phyloP scores from a whole-genome alignment of 1,284 basidiomycete species.

The Cystobasidiaceae sp. region DNA sequence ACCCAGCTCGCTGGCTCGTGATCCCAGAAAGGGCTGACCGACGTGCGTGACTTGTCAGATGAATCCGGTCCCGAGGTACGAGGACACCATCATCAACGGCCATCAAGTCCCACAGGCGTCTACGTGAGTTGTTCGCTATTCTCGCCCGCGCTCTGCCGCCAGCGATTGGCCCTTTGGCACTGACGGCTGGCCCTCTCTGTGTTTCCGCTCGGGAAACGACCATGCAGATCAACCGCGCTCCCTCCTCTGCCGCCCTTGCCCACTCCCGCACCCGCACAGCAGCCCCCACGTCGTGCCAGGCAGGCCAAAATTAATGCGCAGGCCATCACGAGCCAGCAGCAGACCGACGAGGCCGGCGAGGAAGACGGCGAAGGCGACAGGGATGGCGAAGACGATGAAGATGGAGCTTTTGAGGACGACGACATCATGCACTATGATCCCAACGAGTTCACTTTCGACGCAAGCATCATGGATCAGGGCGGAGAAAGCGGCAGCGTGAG shows the following conservation, averaged over 20 bases:
- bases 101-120: conserved; percentile 7
- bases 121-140: conserved; percentile 7
- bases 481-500: conserved; percentile 10
- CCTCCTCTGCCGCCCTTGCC: conserved; percentile 28
- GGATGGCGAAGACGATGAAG: conserved; percentile 23
- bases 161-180: no score
- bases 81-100: no score
- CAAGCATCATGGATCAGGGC: not conserved
- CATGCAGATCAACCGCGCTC: conserved; percentile 12
- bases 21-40: not conserved
- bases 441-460: not conserved
- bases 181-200: no score
- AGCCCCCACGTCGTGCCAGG: conserved; percentile 5
- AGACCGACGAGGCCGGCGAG: conserved; percentile 10
- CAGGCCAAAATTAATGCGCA: conserved; percentile 6
- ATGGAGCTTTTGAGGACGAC: conserved; percentile 20
- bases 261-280: conserved; percentile 7
- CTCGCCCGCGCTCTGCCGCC: not conserved
- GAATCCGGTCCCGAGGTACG: conserved; percentile 1
- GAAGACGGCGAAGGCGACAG: conserved; percentile 27
- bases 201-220: no score
- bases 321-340: conserved; percentile 9
- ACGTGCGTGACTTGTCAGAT: not conserved
- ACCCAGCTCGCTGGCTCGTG: not conserved
- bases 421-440: conserved; percentile 12